phyloP scores from a whole-genome alignment of 805 yeast genomes.

The Candida xiaguanensis region DNA sequence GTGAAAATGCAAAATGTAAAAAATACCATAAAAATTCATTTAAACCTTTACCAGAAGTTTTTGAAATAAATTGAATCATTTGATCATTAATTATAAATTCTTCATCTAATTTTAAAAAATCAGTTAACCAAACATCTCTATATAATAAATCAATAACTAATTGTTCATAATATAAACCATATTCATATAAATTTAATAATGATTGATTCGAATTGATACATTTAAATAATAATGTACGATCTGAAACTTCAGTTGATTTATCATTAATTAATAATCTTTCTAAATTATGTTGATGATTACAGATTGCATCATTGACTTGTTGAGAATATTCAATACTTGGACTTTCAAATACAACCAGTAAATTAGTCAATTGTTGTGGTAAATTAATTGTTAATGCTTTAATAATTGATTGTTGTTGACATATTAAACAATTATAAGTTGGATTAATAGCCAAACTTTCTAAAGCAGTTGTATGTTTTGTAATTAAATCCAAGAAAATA shows the following conservation, averaged over 20 bases:
- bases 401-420: slow-evolving; percentile 6
- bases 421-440: slow-evolving; percentile 5
- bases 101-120: slow-evolving; percentile 6
- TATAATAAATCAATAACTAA: slow-evolving; percentile 5
- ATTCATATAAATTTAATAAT: slow-evolving; percentile 3
- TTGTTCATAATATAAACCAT: slow-evolving; percentile 6
- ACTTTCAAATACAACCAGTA: slow-evolving; percentile 5
- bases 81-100: slow-evolving; percentile 6
- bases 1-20: slow-evolving; percentile 6
- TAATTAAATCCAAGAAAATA: not conserved
- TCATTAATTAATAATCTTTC: slow-evolving; percentile 5
- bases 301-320: slow-evolving; percentile 5
- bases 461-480: slow-evolving; percentile 2
- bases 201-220: slow-evolving; percentile 6
- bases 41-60: slow-evolving; percentile 5
- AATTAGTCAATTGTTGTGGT: slow-evolving; percentile 1
- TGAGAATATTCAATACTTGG: slow-evolving; percentile 5
- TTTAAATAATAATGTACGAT: slow-evolving; percentile 5
- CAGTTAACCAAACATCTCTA: slow-evolving; percentile 5
- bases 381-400: slow-evolving; percentile 1
- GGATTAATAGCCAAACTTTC: slow-evolving; percentile 6
- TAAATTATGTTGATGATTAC: slow-evolving; percentile 3
- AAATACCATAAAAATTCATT: slow-evolving; percentile 6
- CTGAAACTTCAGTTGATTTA: slow-evolving; percentile 3
- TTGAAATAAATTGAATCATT: slow-evolving; percentile 6